These are phyloP conservation scores for Diplodia sapinea DNA, from an alignment of 2,329 filamentous ascomycete genomes.

Conservation along the genomic window DNA sequence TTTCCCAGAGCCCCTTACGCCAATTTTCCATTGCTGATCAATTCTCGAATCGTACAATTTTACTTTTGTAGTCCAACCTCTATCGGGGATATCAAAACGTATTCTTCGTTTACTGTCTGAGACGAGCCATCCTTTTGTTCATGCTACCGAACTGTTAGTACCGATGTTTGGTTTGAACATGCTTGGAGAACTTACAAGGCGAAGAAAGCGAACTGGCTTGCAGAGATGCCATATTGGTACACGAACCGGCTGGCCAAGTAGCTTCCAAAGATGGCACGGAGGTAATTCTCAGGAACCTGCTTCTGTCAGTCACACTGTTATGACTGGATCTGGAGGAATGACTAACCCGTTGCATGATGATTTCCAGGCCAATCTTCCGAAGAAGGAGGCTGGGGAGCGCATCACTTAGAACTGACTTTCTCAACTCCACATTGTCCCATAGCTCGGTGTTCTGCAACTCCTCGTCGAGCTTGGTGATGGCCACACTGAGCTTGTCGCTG, in stretches of 20 bases:
- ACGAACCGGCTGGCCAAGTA: constrained; percentile 95
- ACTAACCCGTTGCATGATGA: constrained; percentile 77
- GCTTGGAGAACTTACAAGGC: constrained; percentile 64
- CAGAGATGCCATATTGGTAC: constrained; percentile 90
- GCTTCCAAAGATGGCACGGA: constrained; percentile 93
- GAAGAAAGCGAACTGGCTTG: constrained; percentile 97
- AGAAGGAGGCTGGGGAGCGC: constrained; percentile 84
- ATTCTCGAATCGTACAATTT: neutral
- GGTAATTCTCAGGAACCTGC: constrained; percentile 84
- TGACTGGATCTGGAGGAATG: neutral
- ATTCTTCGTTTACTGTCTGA: constrained; percentile 1
- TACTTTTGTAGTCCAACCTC: neutral
- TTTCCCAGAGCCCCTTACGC: neutral
- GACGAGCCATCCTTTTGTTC: constrained; percentile 31
- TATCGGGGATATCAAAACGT: neutral
- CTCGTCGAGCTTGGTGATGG: constrained; percentile 96
- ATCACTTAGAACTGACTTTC: constrained; percentile 78
- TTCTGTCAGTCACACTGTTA: constrained; percentile 31
- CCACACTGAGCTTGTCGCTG: constrained; percentile 86
- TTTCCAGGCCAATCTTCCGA: constrained; percentile 88
- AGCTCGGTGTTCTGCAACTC: constrained; percentile 92
- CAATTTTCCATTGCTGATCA: neutral
- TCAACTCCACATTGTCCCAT: constrained; percentile 82
- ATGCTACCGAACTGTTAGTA: neutral
- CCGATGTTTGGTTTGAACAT: neutral